Evolutionary conservation across 768 basidiomycete genomes (phyloP).

Genomic region (Auriculariales sp.): DNA sequence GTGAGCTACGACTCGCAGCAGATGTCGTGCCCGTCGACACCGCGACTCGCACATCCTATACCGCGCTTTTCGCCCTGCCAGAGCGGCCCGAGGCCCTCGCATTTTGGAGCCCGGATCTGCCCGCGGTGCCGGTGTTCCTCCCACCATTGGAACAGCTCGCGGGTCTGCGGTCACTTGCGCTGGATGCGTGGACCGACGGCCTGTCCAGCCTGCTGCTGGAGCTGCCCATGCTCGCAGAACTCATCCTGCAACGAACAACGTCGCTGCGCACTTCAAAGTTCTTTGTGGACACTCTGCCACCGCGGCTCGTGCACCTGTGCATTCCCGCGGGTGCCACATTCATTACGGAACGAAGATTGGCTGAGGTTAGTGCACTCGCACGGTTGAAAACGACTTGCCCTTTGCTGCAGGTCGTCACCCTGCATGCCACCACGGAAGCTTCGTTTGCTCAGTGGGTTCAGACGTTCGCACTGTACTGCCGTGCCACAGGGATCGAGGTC

Average conservation of each 20-base stretch:
- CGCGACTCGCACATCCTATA: background rate
- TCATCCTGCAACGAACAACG: background rate
- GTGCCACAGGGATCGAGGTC: background rate
- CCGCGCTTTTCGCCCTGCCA: background rate
- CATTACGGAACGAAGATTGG: background rate
- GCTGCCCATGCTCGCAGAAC: background rate
- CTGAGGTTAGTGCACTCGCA: background rate
- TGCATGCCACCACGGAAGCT: background rate
- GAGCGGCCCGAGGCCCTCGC: background rate
- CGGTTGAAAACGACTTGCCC: background rate
- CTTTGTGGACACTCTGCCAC: background rate
- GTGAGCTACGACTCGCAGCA: background rate
- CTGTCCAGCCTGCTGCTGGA: background rate
- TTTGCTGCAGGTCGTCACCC: background rate
- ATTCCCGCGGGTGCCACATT: background rate
- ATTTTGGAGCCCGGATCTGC: background rate
- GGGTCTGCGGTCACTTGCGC: background rate
- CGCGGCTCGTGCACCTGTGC: background rate
- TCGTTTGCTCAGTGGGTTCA: background rate
- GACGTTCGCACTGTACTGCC: background rate
- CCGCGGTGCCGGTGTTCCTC: too few relatives aligned
- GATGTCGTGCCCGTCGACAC: background rate
- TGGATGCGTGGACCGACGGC: background rate
- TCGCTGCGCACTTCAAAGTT: background rate
- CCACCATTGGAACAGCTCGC: background rate